Evolutionary conservation across 352 stramenopile species (phyloP), one percentile per base, ranked within the genome.

Genomic region (Phytophthora tentaculata): DNA sequence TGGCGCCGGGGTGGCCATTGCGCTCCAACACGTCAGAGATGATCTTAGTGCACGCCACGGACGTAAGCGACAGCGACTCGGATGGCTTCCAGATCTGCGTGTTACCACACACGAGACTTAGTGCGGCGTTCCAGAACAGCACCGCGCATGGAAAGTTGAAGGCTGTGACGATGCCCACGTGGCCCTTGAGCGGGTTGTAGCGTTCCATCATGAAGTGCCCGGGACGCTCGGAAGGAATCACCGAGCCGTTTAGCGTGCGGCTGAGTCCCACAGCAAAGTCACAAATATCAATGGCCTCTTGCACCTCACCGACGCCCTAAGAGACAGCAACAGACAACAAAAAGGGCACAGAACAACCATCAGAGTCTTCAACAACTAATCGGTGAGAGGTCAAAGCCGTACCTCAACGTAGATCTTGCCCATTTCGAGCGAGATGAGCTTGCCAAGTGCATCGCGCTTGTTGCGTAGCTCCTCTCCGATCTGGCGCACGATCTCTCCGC

Each of bases 231-330:
- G 88, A 97, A 17, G 91, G 91, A 49, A 98, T 96, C 64, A 98
- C 81, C 16, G 86, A 91, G 47, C 93, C 93, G 56, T 95, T 95
- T 6, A 98, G 76, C 39, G 76, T 85, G 58, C 94, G 90, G 62
- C 84, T 96, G 16, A 97, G 71, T n/a, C 94, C 94, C 39, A 97
- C 92, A 10, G 94, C 94, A 64, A 97, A 96, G 72, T 98, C 94
- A 63, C 94, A 98, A 51, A 98, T 98, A 74, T 98, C 94, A 59
- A 98, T 95, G 9, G 90, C 90, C 50, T 98, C 94, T 69, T 98
- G 94, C 26, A 98, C 93, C 65, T 98, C 94, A 44, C 93, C 94
- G 9, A 98, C 80, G 50, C 91, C 93, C 76, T 95, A 67, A 51
- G n/a, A 32, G 9, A n/a, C n/a, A 57, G 23, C 13, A 67, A 51